These are phyloP conservation scores for Podospora bellae-mahoneyi DNA, from an alignment of 495 filamentous ascomycete species.

Conservation along the genomic window DNA sequence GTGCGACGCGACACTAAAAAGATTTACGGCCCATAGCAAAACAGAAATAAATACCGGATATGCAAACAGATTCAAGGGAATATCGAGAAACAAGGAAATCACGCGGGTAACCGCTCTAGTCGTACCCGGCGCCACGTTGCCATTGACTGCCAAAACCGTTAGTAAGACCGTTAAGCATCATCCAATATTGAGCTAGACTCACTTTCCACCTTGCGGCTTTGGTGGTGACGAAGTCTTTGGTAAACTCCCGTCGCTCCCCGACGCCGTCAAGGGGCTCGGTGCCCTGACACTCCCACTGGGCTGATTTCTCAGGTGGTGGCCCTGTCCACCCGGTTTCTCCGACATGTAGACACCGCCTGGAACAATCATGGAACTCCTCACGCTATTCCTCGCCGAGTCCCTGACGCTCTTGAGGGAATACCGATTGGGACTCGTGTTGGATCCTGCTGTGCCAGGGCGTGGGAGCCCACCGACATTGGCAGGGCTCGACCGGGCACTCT, in stretches of 20 bases:
- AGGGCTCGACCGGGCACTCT: conserved; percentile 53
- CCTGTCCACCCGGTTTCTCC: neutral
- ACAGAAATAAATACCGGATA: neutral
- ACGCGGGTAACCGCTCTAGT: conserved; percentile 20
- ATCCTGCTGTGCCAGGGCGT: conserved; percentile 19
- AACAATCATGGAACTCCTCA: conserved; percentile 2
- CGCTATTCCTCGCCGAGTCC: conserved; percentile 17
- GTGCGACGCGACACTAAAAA: neutral
- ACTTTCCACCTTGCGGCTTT: conserved; percentile 42
- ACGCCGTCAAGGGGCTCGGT: conserved; percentile 26
- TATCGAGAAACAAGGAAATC: conserved; percentile 10
- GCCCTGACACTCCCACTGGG: conserved; percentile 27
- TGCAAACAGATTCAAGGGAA: neutral
- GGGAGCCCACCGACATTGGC: conserved; percentile 37
- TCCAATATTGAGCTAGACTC: conserved; percentile 16
- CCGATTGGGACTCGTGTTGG: conserved; percentile 6
- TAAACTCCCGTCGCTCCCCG: conserved; percentile 12
- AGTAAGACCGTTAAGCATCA: neutral
- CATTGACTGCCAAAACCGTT: conserved; percentile 42
- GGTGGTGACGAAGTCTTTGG: conserved; percentile 18
- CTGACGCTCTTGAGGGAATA: conserved; percentile 16
- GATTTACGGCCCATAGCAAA: neutral
- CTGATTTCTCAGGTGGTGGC: conserved; percentile 17
- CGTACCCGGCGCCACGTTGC: conserved; percentile 57
- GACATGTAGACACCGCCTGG: conserved; percentile 15